These are phyloP conservation scores for Trypanosoma brucei DNA, from an alignment of 208 protist genomes.

Conservation along the genomic window DNA sequence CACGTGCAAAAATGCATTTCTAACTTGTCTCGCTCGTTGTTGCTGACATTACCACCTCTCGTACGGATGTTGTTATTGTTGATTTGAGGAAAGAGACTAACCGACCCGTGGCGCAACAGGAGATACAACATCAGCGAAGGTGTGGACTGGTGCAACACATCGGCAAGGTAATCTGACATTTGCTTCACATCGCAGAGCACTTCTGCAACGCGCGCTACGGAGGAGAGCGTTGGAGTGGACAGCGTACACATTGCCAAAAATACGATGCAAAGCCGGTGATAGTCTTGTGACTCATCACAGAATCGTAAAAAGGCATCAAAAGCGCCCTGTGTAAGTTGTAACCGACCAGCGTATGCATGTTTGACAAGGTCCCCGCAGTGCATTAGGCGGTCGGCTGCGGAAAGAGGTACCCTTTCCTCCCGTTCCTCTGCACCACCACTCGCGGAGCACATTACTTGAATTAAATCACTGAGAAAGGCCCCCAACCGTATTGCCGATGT, in stretches of 20 bases:
- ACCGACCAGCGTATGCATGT: slow-evolving; percentile 45
- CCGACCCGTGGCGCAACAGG: slow-evolving; percentile 8
- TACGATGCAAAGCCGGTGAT: slow-evolving; percentile 47
- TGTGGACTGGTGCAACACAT: slow-evolving; percentile 6
- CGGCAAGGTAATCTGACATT: slow-evolving; percentile 7
- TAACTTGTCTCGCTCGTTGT: slow-evolving; percentile 1
- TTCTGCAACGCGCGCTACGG: slow-evolving; percentile 45
- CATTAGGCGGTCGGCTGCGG: slow-evolving; percentile 25
- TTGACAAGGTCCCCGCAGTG: slow-evolving; percentile 65
- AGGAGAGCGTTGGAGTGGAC: slow-evolving; percentile 46
- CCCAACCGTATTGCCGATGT: slow-evolving; percentile 34
- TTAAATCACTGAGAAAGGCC: slow-evolving; percentile 77
- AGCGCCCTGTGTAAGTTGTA: slow-evolving; percentile 41
- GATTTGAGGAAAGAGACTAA: slow-evolving; percentile 4
- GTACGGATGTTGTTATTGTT: not conserved
- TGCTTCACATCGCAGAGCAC: slow-evolving; percentile 33
- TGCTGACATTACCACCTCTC: not conserved
- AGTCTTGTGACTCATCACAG: slow-evolving; percentile 40
- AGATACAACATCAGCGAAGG: slow-evolving; percentile 22
- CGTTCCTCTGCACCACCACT: not conserved
- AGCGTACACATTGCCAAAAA: slow-evolving; percentile 72
- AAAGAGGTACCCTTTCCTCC: slow-evolving; percentile 10
- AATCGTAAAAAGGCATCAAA: slow-evolving; percentile 61
- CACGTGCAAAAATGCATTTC: slow-evolving; percentile 19
- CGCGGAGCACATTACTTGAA: slow-evolving; percentile 32